Evolutionary conservation across 352 stramenopile genomes (phyloP).

Genomic region (Globisporangium sylvaticum): DNA sequence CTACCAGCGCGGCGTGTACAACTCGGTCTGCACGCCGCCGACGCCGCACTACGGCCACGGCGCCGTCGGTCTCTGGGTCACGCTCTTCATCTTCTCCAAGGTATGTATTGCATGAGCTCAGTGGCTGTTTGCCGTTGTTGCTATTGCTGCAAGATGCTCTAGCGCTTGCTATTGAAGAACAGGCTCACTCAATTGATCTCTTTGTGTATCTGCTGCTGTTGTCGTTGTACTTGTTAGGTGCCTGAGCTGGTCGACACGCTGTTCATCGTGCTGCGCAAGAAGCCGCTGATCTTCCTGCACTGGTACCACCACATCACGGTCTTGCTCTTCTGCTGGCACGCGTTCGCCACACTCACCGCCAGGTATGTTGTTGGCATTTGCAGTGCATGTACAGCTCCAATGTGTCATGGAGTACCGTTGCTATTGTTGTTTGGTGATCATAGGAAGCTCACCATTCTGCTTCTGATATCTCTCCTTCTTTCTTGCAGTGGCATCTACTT

Average conservation of each 20-base stretch:
- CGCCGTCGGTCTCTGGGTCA: conserved; percentile 71
- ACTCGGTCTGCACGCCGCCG: conserved; percentile 75
- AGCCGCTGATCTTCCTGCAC: conserved; percentile 96
- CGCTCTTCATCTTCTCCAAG: conserved; percentile 88
- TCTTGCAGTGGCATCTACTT: conserved; percentile 91
- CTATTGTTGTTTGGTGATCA: background rate
- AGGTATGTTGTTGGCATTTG: conserved; percentile 30
- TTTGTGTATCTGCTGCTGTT: background rate
- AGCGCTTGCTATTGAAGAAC: background rate
- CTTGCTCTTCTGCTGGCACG: conserved; percentile 97
- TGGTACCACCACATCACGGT: conserved; percentile 99
- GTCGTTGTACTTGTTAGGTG: conserved; percentile 29
- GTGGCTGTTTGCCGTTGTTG: background rate
- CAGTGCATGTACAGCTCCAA: too few species aligned
- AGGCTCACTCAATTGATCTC: conserved; percentile 11
- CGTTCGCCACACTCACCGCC: conserved; percentile 89
- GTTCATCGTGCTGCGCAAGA: conserved; percentile 97
- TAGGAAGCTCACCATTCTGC: background rate
- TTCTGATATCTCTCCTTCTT: background rate
- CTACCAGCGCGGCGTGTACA: conserved; percentile 71
- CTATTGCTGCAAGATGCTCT: background rate
- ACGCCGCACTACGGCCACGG: conserved; percentile 66
- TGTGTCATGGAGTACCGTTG: too few species aligned
- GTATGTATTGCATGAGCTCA: conserved; percentile 25
- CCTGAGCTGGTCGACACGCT: conserved; percentile 95